Conservation (phyloP, 1,284 basidiomycete genomes). For the Ustilago loliicola region DNA sequence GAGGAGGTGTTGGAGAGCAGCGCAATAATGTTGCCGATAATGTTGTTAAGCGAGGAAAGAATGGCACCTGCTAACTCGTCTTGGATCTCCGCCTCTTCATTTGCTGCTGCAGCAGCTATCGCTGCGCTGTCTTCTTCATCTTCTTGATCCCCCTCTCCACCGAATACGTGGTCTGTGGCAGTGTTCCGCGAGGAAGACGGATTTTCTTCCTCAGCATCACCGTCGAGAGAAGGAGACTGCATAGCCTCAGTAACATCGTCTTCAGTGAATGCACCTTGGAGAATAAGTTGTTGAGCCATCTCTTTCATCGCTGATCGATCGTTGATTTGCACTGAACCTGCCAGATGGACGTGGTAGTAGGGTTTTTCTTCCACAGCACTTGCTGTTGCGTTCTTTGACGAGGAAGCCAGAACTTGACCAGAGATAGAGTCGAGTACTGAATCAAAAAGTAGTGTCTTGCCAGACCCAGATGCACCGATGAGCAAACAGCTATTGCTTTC, state of each 20-base stretch:
- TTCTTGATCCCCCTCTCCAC: constrained; percentile 36
- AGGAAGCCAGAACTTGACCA: not conserved
- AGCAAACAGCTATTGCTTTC: constrained; percentile 67
- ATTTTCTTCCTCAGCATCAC: constrained; percentile 20
- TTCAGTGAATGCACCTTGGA: constrained; percentile 59
- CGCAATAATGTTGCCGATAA: constrained; percentile 60
- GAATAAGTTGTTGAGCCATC: constrained; percentile 65
- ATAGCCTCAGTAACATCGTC: constrained; percentile 36
- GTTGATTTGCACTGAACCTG: constrained; percentile 58
- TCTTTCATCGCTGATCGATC: constrained; percentile 64
- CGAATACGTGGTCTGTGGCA: constrained; percentile 33
- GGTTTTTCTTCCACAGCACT: constrained; percentile 1
- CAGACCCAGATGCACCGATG: constrained; percentile 59
- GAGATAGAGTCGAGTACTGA: constrained; percentile 50
- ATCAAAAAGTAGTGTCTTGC: constrained; percentile 58
- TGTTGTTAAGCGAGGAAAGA: constrained; percentile 52
- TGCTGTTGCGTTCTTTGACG: not conserved
- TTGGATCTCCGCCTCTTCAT: constrained; percentile 45
- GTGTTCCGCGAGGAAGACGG: not conserved
- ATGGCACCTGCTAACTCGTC: constrained; percentile 36
- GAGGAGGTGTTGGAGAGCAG: constrained; percentile 54
- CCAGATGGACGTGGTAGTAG: constrained; percentile 58
- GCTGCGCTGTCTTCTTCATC: constrained; percentile 16
- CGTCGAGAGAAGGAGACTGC: constrained; percentile 2
- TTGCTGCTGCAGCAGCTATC: constrained; percentile 4